Evolutionary conservation across 2,329 filamentous ascomycete species (phyloP), one percentile per base, ranked within the genome.

Genomic region (Sarocladium kiliense): DNA sequence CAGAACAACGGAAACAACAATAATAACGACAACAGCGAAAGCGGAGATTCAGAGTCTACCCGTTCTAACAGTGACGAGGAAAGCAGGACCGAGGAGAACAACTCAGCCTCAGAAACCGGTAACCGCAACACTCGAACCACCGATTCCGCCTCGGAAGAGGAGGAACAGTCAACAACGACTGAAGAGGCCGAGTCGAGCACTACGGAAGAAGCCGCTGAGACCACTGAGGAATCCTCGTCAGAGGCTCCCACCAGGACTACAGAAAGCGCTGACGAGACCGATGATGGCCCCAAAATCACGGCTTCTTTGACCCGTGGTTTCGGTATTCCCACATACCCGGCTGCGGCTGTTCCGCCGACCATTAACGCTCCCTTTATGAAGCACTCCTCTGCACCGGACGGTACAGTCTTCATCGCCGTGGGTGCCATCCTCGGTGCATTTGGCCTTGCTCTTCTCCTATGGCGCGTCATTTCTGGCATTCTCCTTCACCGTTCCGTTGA

Each of bases 331-430:
- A 81, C 82, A 21, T 88, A 88, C 60, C 89, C 92, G 4, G 74
- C 88, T 1, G 78, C 91, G 3, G 81, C 84, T 25, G 86, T 97
- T 2, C 94, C 94, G 7, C 88, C 91, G 25, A 96, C 89, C 2
- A 79, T 82, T 37, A 83, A 87, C 65, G 94, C 94, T 4, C 91
- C 93, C 16, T 99, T 90, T 68, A 96, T 97, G 90, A 87, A 92
- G 66, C 85, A 87, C 64, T 95, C 91, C 1, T 86, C 74, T 54
- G 78, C 92, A 11, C 94, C 94, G 2, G 89, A 97, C 65, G 94
- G 94, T 55, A 97, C 93, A 3, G 88, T 99, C 57, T 99, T 99
- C 74, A 99, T 99, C 64, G 88, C 86, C 21, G 94, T 97, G 1
- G 94, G 94, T 45, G 88, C 91, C 25, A 87, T 91, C 26, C 81